Evolutionary conservation across 495 filamentous ascomycete genomes (phyloP).

Genomic region (Bryoglossum gracile): DNA sequence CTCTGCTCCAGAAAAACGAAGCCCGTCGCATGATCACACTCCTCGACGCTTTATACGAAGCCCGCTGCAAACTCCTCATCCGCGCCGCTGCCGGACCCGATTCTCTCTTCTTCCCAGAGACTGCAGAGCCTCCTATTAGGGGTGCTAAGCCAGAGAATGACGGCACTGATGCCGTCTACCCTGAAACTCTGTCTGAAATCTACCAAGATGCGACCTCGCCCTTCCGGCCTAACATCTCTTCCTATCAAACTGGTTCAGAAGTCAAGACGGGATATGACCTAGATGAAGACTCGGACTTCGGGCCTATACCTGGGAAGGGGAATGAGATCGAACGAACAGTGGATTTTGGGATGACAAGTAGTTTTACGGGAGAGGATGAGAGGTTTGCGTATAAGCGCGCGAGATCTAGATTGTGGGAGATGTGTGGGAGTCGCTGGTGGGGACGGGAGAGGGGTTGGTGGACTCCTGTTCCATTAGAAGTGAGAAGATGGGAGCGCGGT

Average conservation of each 20-base stretch:
- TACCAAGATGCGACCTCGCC: slow-evolving; percentile 63
- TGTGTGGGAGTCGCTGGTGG: slow-evolving; percentile 60
- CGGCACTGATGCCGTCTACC: slow-evolving; percentile 47
- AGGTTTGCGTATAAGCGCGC: slow-evolving; percentile 65
- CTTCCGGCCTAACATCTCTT: slow-evolving; percentile 65
- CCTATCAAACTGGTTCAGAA: slow-evolving; percentile 28
- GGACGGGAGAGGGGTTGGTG: slow-evolving; percentile 51
- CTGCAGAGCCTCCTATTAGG: slow-evolving; percentile 1
- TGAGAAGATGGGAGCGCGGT: slow-evolving; percentile 50
- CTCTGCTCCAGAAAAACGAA: slow-evolving; percentile 57
- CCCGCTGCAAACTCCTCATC: slow-evolving; percentile 55
- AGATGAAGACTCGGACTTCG: slow-evolving; percentile 32
- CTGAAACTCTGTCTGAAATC: slow-evolving; percentile 62
- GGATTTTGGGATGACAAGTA: slow-evolving; percentile 48
- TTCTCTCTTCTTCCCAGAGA: slow-evolving; percentile 63
- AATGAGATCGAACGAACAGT: slow-evolving; percentile 17
- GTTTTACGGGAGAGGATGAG: slow-evolving; percentile 67
- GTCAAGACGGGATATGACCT: slow-evolving; percentile 33
- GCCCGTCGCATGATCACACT: slow-evolving; percentile 65
- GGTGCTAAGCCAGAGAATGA: slow-evolving; percentile 11
- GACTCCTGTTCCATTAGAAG: slow-evolving; percentile 51
- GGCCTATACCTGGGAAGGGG: slow-evolving; percentile 25
- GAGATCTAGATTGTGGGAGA: slow-evolving; percentile 60
- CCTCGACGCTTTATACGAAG: slow-evolving; percentile 65
- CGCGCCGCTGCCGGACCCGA: slow-evolving; percentile 52